These are phyloP conservation scores for Cicer yamashitae DNA, from an alignment of 306 rosid genomes.

Conservation along the genomic window DNA sequence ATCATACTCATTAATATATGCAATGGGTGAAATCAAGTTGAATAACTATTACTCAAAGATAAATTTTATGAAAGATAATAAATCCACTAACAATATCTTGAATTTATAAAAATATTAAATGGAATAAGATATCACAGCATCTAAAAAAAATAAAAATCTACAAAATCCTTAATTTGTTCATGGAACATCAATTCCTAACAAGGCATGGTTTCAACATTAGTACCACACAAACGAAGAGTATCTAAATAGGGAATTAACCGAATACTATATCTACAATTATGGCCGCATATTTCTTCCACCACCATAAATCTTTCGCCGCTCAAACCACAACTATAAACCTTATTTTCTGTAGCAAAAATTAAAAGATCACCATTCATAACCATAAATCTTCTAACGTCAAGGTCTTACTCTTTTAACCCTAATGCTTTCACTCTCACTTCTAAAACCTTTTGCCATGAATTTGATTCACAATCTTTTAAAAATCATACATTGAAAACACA, in stretches of 20 bases:
- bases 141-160: too few relatives aligned
- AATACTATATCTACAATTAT: background rate
- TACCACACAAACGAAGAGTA: conserved; percentile 1
- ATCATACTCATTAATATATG: too few relatives aligned
- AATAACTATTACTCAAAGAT: too few relatives aligned
- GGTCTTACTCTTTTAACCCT: conserved; percentile 8
- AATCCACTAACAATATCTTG: too few relatives aligned
- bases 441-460: conserved; percentile 3
- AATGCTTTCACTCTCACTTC: conserved; percentile 25
- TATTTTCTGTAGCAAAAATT: background rate
- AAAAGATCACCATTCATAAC: conserved; percentile 24
- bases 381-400: background rate
- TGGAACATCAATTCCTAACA: too few relatives aligned
- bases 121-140: too few relatives aligned
- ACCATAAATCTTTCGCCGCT: background rate
- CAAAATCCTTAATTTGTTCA: too few relatives aligned
- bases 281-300: conserved; percentile 24
- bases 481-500: conserved; percentile 25
- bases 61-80: too few relatives aligned
- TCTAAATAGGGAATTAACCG: background rate
- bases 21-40: too few relatives aligned
- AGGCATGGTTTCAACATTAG: background rate
- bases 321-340: conserved; percentile 40
- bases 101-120: too few relatives aligned
- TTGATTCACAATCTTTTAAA: background rate